Conservation (phyloP, 495 filamentous ascomycete genomes). For the Aspergillus heteromorphus region DNA sequence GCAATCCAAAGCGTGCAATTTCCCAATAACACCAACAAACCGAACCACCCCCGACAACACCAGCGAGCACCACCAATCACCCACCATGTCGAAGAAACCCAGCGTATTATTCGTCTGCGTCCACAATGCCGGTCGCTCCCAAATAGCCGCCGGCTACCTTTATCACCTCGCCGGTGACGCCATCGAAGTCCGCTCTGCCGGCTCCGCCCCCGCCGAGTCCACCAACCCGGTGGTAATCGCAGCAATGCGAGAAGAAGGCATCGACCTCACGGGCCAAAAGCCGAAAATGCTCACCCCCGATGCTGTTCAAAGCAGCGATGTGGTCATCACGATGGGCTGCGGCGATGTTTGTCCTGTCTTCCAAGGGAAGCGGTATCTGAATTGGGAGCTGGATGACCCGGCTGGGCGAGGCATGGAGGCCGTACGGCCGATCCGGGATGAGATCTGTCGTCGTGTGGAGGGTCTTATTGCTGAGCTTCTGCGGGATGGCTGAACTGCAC, state of each 20-base stretch:
- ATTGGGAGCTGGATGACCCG: conserved; percentile 24
- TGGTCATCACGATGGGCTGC: conserved; percentile 27
- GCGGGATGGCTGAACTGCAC: neutral
- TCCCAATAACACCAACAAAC: too few species aligned
- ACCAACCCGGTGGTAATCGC: conserved; percentile 23
- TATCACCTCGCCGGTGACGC: conserved; percentile 19
- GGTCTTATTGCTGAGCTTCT: neutral
- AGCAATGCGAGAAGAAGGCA: conserved; percentile 30
- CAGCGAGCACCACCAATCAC: neutral
- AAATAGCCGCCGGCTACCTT: conserved; percentile 28
- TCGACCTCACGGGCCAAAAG: conserved; percentile 21
- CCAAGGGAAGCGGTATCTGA: conserved; percentile 24
- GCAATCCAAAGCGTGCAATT: too few species aligned
- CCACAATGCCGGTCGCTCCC: conserved; percentile 27
- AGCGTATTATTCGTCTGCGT: conserved; percentile 28
- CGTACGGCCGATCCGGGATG: neutral
- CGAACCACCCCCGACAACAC: too few species aligned
- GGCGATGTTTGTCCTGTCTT: conserved; percentile 26
- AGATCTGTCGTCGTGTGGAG: neutral
- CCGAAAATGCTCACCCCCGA: conserved; percentile 24
- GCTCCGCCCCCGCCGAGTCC: conserved; percentile 9
- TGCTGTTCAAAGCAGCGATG: conserved; percentile 21
- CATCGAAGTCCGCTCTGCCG: neutral
- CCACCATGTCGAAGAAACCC: conserved; percentile 17
- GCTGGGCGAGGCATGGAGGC: neutral